A percentile compares a stretch with the other conserved stretches of the same genome.
These are phyloP conservation scores for Chrysoporthe austroafricana DNA, from an alignment of 2,329 filamentous ascomycete species.

Conservation along the genomic window DNA sequence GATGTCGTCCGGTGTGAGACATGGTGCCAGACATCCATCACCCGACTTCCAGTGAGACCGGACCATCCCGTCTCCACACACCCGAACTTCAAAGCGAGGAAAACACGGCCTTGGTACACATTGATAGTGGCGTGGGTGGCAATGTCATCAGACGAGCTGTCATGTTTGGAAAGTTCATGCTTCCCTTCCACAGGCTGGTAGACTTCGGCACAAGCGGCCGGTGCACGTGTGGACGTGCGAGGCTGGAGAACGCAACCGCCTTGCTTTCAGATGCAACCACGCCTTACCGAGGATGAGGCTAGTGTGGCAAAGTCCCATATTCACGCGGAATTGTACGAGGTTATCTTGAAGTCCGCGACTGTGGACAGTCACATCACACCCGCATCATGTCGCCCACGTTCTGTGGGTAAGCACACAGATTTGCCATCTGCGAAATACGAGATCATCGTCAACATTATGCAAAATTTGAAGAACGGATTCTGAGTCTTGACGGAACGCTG, in stretches of 20 bases:
- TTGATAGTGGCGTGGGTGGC: not conserved
- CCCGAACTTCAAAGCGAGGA: not conserved
- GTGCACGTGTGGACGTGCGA: not conserved
- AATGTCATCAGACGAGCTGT: slow-evolving; percentile 2
- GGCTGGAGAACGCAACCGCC: not conserved
- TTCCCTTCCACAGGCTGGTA: not conserved
- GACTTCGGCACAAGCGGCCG: not conserved
- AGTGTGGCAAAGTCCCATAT: not conserved
- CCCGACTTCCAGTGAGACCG: not conserved
- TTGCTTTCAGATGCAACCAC: not conserved
- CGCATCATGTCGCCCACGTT: no score
- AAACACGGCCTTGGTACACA: not conserved
- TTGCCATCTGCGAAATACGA: no score
- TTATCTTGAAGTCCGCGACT: not conserved
- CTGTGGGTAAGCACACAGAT: no score
- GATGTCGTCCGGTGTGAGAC: not conserved
- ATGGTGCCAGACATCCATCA: not conserved
- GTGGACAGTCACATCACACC: not conserved
- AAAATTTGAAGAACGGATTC: no score
- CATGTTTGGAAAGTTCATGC: not conserved
- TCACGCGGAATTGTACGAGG: not conserved
- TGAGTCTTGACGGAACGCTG: not conserved
- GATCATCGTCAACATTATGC: no score
- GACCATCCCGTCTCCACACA: not conserved
- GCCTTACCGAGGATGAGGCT: not conserved